These are phyloP conservation scores for Leccinum boreale DNA, from an alignment of 768 basidiomycete genomes.

Conservation along the genomic window DNA sequence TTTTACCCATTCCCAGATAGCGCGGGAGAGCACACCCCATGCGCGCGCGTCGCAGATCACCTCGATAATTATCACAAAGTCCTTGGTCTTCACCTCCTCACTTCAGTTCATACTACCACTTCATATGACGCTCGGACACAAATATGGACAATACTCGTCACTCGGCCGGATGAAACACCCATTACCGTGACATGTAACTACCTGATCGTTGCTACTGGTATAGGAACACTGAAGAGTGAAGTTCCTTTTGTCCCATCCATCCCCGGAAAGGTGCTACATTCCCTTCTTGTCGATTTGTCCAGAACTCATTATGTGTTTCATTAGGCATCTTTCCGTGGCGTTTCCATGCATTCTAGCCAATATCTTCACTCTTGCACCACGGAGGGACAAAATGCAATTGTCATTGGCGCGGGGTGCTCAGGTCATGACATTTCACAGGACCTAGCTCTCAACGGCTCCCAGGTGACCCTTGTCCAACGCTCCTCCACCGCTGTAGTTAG, in stretches of 20 bases:
- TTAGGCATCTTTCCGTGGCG: background rate
- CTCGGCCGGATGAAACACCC: background rate
- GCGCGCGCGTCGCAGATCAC: constrained; percentile 2
- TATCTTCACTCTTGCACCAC: background rate
- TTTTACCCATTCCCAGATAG: background rate
- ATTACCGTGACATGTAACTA: background rate
- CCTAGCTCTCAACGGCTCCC: background rate
- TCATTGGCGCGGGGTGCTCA: constrained; percentile 13
- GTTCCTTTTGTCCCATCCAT: background rate
- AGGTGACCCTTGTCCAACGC: constrained; percentile 5
- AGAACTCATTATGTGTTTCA: background rate
- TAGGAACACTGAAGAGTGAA: background rate
- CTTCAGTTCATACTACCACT: background rate
- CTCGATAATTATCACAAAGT: constrained; percentile 6
- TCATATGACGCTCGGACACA: background rate
- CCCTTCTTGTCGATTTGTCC: background rate
- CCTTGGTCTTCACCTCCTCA: constrained; percentile 3
- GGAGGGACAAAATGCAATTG: background rate
- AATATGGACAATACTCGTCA: background rate
- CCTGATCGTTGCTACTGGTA: background rate
- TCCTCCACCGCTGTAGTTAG: constrained; percentile 8
- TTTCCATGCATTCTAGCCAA: background rate
- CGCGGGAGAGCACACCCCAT: background rate
- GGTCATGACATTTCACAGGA: constrained; percentile 14
- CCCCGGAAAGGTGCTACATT: background rate